Evolutionary conservation across 2,329 filamentous ascomycete genomes (phyloP).

Genomic region (Paecilomyces variotii): DNA sequence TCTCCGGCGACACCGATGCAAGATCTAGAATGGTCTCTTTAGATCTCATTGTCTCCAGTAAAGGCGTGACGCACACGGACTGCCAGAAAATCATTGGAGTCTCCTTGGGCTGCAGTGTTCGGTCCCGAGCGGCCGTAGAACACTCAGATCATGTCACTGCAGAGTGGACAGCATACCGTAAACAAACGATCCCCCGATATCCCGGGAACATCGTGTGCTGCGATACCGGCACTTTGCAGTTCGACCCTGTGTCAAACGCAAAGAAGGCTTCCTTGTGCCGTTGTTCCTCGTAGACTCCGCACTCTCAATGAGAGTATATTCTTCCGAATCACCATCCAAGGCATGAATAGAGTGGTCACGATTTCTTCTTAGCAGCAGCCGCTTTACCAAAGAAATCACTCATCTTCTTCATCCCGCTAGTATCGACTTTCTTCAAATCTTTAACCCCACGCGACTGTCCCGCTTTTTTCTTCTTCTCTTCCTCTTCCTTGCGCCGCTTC

Average conservation of each 20-base stretch:
- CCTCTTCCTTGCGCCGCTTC: slow-evolving; percentile 78
- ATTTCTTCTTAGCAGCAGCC: slow-evolving; percentile 24
- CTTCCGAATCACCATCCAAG: neutral
- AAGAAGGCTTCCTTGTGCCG: too few species aligned
- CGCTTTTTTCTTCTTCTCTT: slow-evolving; percentile 75
- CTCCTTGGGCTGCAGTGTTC: neutral
- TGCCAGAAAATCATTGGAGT: too few species aligned
- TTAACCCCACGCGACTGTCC: slow-evolving; percentile 66
- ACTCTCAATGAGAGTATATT: neutral
- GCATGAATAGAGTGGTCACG: slow-evolving; percentile 9
- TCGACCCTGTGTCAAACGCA: too few species aligned
- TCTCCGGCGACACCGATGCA: neutral
- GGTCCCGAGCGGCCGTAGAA: too few species aligned
- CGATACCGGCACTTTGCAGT: too few species aligned
- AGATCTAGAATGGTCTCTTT: neutral
- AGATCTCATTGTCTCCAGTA: too few species aligned
- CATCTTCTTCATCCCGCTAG: slow-evolving; percentile 91
- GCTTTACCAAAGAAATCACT: slow-evolving; percentile 82
- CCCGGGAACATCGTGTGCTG: too few species aligned
- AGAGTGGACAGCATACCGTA: too few species aligned
- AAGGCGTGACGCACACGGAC: too few species aligned
- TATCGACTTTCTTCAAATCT: slow-evolving; percentile 83
- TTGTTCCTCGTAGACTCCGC: neutral
- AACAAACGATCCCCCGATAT: too few species aligned
- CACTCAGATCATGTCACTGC: too few species aligned